These are phyloP conservation scores for Metarhizium robertsii DNA, from an alignment of 2,329 filamentous ascomycete genomes.

Conservation along the genomic window DNA sequence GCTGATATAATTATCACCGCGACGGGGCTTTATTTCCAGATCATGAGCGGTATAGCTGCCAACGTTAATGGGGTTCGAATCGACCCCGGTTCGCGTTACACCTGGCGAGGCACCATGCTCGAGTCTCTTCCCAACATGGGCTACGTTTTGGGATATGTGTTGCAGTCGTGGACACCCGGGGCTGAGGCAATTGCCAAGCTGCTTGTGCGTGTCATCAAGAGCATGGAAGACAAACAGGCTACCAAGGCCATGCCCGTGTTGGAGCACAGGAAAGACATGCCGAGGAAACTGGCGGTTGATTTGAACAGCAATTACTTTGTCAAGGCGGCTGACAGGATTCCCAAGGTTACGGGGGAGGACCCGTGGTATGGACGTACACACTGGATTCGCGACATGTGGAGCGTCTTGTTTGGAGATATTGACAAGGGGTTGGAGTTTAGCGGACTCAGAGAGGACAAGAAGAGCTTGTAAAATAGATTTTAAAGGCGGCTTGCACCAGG, in stretches of 20 bases:
- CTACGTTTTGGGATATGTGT: conserved; percentile 55
- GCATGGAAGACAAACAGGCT: conserved; percentile 39
- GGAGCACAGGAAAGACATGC: conserved; percentile 13
- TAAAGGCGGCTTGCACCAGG: not conserved
- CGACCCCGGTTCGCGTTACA: conserved; percentile 38
- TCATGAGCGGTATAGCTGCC: conserved; percentile 44
- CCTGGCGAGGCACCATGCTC: conserved; percentile 58
- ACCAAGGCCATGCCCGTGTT: conserved; percentile 36
- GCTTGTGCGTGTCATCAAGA: conserved; percentile 39
- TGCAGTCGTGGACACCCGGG: conserved; percentile 59
- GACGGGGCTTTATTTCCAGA: conserved; percentile 52
- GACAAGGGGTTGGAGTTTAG: conserved; percentile 22
- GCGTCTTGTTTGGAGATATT: conserved; percentile 20
- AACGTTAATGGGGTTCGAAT: conserved; percentile 44
- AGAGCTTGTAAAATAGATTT: conserved; percentile 13
- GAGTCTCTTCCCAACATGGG: conserved; percentile 56
- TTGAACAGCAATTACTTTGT: conserved; percentile 26
- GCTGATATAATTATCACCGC: conserved; percentile 63
- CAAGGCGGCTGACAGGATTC: conserved; percentile 25
- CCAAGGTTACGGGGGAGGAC: conserved; percentile 23
- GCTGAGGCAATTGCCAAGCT: conserved; percentile 42
- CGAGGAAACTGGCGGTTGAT: conserved; percentile 15
- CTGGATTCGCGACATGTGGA: conserved; percentile 20
- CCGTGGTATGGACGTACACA: conserved; percentile 27
- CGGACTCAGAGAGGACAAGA: conserved; percentile 17